Evolutionary conservation across 2,329 filamentous ascomycete genomes (phyloP).

Genomic region (Cercospora beticola): DNA sequence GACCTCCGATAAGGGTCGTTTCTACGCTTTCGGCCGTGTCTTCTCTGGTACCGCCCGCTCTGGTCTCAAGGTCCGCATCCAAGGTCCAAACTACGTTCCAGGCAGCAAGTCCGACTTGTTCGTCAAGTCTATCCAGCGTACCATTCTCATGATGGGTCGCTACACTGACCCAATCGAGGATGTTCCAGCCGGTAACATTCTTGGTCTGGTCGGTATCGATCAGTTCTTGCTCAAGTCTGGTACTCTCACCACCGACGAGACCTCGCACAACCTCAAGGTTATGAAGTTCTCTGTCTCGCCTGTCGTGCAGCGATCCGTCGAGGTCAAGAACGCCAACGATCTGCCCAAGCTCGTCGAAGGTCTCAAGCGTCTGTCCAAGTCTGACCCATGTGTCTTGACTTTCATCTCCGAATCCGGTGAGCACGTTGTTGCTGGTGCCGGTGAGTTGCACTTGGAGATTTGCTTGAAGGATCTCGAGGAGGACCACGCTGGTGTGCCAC

Average conservation of each 20-base stretch:
- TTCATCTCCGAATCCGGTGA: constrained; percentile 88
- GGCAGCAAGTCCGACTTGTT: constrained; percentile 99
- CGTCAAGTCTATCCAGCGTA: constrained; percentile 99
- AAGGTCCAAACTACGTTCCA: constrained; percentile 97
- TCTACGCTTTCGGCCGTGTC: constrained; percentile 99
- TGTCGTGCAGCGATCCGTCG: constrained; percentile 96
- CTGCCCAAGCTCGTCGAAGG: constrained; percentile 99
- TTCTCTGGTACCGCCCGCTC: constrained; percentile 98
- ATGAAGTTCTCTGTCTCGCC: constrained; percentile 99
- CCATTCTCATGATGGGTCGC: constrained; percentile 99
- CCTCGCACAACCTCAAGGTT: constrained; percentile 99
- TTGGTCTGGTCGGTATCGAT: constrained; percentile 98
- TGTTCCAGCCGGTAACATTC: constrained; percentile 99
- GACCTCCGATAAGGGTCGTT: constrained; percentile 98
- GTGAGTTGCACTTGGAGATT: constrained; percentile 99
- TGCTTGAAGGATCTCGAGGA: constrained; percentile 99
- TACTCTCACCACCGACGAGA: constrained; percentile 96
- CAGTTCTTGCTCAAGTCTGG: constrained; percentile 99
- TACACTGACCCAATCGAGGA: constrained; percentile 98
- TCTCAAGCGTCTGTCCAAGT: constrained; percentile 99
- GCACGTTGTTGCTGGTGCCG: constrained; percentile 98
- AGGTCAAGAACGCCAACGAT: constrained; percentile 99
- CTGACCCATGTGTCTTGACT: constrained; percentile 95
- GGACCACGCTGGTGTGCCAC: constrained; percentile 97
- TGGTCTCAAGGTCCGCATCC: constrained; percentile 99